Conservation (phyloP, 1,284 basidiomycete genomes). For the Porogramme epimiltina region DNA sequence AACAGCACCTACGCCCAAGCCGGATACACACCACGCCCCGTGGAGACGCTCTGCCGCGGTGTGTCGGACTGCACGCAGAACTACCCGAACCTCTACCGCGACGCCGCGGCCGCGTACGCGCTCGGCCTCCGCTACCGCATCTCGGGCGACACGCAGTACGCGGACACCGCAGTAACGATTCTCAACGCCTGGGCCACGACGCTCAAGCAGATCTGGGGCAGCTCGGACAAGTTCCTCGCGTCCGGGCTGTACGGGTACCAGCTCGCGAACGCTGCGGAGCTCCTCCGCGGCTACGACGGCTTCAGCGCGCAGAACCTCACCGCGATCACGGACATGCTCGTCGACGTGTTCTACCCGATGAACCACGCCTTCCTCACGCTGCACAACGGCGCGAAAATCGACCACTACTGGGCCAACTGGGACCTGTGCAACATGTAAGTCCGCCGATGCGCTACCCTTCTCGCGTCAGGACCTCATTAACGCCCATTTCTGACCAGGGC, state of each 20-base stretch:
- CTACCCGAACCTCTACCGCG: conserved; percentile 6
- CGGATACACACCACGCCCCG: conserved; percentile 4
- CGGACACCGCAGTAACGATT: not conserved
- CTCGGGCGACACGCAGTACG: conserved; percentile 3
- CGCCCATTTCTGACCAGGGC: not conserved
- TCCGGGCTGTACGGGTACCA: conserved; percentile 7
- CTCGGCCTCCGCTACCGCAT: conserved; percentile 5
- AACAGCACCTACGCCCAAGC: conserved; percentile 7
- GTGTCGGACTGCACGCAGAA: conserved; percentile 4
- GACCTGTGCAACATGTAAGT: conserved; percentile 8
- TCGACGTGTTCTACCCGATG: conserved; percentile 11
- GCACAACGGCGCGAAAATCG: conserved; percentile 4
- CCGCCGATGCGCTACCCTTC: not conserved
- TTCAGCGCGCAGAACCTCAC: conserved; percentile 2
- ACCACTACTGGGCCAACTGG: conserved; percentile 11
- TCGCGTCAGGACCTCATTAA: not conserved
- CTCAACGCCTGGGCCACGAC: conserved; percentile 7
- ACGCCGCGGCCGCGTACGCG: conserved; percentile 6
- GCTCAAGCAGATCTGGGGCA: conserved; percentile 7
- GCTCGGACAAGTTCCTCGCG: conserved; percentile 11
- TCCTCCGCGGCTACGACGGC: conserved; percentile 1
- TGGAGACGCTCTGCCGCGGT: conserved; percentile 6
- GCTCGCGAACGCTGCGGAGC: conserved; percentile 10
- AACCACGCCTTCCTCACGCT: conserved; percentile 6
- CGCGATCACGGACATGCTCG: conserved; percentile 2